phyloP scores from a whole-genome alignment of 106 monocot species.

The Apostasia ramifera region DNA sequence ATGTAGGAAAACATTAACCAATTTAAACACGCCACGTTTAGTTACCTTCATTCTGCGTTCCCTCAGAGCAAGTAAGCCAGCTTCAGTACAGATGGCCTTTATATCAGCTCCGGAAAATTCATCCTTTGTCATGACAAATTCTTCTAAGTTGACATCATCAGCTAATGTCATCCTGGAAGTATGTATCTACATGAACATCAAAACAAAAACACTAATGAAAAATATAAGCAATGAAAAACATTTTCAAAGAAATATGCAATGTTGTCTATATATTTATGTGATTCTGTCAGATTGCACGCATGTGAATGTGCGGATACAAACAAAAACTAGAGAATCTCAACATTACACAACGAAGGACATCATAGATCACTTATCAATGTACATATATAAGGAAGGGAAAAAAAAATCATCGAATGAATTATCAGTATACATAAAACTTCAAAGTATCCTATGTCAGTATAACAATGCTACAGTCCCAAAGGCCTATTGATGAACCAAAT shows the following conservation, averaged over 20 bases:
- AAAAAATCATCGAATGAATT: too few species aligned
- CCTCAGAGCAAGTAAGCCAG: slow-evolving; percentile 87
- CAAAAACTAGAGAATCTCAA: too few species aligned
- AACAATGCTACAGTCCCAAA: too few species aligned
- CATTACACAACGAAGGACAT: too few species aligned
- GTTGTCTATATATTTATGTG: too few species aligned
- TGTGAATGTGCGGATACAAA: too few species aligned
- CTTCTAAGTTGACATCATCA: slow-evolving; percentile 94
- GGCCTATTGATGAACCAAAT: too few species aligned
- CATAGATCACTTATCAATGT: too few species aligned
- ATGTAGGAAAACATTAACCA: background rate
- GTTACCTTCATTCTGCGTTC: slow-evolving; percentile 93
- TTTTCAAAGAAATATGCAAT: background rate
- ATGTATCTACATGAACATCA: slow-evolving; percentile 52
- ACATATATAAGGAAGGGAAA: too few species aligned
- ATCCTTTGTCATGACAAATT: slow-evolving; percentile 98
- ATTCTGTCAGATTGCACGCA: too few species aligned
- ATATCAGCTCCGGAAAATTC: slow-evolving; percentile 98
- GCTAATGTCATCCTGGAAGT: slow-evolving; percentile 93
- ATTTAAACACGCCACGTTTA: background rate
- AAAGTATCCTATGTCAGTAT: too few species aligned
- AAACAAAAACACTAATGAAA: background rate
- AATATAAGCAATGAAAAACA: background rate
- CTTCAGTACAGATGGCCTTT: slow-evolving; percentile 96
- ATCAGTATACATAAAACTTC: too few species aligned